Conservation (phyloP, 1,284 basidiomycete species). For the Tranzscheliella williamsii region DNA sequence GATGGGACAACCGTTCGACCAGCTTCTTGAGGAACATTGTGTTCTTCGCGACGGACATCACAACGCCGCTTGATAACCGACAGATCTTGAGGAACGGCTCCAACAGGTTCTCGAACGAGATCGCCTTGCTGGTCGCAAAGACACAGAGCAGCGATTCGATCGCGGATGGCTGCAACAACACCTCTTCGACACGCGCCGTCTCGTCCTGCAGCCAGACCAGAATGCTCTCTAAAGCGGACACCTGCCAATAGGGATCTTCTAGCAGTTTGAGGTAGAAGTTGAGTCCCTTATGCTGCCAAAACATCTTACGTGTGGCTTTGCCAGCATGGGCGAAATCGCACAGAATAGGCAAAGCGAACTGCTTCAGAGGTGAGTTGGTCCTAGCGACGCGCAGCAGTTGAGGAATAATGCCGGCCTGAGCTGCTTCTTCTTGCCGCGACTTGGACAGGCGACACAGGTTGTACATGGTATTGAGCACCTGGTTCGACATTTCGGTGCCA, state of each 20-base stretch:
- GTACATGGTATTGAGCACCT: constrained; percentile 57
- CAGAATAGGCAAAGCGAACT: constrained; percentile 92
- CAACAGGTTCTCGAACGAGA: constrained; percentile 90
- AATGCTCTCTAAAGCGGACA: constrained; percentile 86
- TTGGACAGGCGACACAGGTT: constrained; percentile 53
- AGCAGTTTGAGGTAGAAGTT: constrained; percentile 79
- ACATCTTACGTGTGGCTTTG: constrained; percentile 50
- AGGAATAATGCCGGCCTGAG: constrained; percentile 89
- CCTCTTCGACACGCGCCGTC: constrained; percentile 87
- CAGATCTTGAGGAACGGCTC: constrained; percentile 78
- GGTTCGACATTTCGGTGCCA: constrained; percentile 67
- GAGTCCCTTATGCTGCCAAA: constrained; percentile 60
- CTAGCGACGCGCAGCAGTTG: constrained; percentile 83
- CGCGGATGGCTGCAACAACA: constrained; percentile 72
- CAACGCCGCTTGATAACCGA: constrained; percentile 75
- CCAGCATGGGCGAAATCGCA: constrained; percentile 67
- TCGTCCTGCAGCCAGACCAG: constrained; percentile 94
- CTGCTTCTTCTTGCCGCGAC: constrained; percentile 83
- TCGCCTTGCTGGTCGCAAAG: constrained; percentile 79
- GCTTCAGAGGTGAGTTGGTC: constrained; percentile 85
- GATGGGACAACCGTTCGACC: constrained; percentile 74
- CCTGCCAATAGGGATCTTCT: constrained; percentile 92
- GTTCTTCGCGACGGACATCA: constrained; percentile 73
- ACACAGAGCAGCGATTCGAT: constrained; percentile 77
- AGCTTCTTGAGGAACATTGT: constrained; percentile 83